A percentile compares a stretch with the other conserved stretches of the same genome.
phyloP scores from a whole-genome alignment of 208 protist species.

The Tetramitus jugosus region DNA sequence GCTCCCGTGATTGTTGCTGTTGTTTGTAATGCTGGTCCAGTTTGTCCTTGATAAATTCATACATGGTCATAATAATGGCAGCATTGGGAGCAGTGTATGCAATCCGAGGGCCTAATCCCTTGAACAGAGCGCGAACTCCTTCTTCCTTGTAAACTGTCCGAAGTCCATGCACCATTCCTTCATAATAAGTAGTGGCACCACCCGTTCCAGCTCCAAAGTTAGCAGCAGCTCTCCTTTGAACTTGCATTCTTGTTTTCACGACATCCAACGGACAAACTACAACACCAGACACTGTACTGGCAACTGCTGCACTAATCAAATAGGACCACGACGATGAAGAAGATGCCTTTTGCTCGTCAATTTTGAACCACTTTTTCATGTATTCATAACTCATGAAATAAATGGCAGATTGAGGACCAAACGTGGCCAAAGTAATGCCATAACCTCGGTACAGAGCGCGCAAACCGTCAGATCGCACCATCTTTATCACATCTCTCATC shows the following conservation, averaged over 20 bases:
- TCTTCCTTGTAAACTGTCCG: neutral
- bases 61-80: constrained; percentile 8
- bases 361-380: neutral
- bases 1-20: too few species aligned
- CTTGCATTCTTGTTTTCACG: constrained; percentile 23
- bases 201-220: neutral
- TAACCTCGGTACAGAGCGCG: constrained; percentile 3
- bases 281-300: neutral
- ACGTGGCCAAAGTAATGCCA: constrained; percentile 12
- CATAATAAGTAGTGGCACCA: too few species aligned
- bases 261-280: constrained; percentile 11
- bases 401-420: constrained; percentile 7
- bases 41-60: too few species aligned
- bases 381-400: constrained; percentile 15
- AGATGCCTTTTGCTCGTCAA: neutral
- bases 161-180: neutral
- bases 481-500: neutral
- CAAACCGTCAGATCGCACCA: neutral
- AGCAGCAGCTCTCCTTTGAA: neutral
- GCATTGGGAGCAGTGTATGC: neutral
- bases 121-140: neutral
- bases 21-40: too few species aligned
- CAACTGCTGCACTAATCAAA: neutral
- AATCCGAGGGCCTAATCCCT: neutral
- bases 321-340: neutral